phyloP scores from a whole-genome alignment of 2,329 filamentous ascomycete species.

The Phyllosticta paracitricarpa region DNA sequence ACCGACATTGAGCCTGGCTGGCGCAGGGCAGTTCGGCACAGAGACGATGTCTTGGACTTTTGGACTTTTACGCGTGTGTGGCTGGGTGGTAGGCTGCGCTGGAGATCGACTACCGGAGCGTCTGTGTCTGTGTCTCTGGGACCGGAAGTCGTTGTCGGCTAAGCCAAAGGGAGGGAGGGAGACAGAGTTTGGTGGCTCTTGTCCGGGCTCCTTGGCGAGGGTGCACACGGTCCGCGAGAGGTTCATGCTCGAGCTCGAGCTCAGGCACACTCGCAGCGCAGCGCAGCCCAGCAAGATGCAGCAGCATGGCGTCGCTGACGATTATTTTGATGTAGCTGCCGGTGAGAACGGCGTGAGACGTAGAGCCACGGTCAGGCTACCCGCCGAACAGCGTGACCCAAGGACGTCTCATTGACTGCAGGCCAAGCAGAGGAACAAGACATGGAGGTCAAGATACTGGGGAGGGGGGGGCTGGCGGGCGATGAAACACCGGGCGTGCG shows the following conservation, averaged over 20 bases:
- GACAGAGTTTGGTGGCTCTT: background rate
- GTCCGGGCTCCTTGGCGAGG: background rate
- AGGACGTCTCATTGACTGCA: no score
- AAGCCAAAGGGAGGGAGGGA: background rate
- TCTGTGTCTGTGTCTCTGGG: background rate
- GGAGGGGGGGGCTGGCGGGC: background rate
- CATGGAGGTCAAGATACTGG: no score
- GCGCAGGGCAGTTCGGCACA: background rate
- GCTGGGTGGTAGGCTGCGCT: background rate
- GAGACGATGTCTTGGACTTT: background rate
- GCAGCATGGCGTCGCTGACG: background rate
- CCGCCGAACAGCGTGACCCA: background rate
- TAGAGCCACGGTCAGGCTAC: background rate
- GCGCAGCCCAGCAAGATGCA: background rate
- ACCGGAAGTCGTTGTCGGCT: background rate
- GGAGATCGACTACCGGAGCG: background rate
- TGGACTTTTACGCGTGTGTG: background rate
- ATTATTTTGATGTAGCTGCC: background rate
- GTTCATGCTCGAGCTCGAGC: background rate
- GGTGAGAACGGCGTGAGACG: background rate
- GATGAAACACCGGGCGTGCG: background rate
- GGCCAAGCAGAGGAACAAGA: no score
- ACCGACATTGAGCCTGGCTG: background rate
- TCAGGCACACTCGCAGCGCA: background rate
- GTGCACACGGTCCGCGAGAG: background rate